Percentiles rank a stretch among this genome's conserved stretches.
Conservation (phyloP, 371 early-diverging fungal species). For the Rhizomucor pusillus region DNA sequence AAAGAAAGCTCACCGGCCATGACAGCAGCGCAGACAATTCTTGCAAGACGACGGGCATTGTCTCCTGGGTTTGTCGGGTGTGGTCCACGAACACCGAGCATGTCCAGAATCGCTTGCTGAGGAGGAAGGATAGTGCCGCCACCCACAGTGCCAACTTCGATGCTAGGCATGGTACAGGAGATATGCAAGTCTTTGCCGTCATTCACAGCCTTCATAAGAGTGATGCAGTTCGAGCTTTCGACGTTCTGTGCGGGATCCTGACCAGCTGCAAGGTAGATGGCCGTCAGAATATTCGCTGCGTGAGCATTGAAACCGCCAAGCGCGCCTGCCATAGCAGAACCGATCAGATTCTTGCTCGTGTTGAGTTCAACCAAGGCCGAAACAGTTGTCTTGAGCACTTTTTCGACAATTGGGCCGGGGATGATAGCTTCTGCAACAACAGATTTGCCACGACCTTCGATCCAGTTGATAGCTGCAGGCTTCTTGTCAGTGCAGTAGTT, state of each 20-base stretch:
- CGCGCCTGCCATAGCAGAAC: slow-evolving; percentile 94
- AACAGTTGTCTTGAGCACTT: slow-evolving; percentile 87
- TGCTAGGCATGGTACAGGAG: slow-evolving; percentile 92
- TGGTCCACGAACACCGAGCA: slow-evolving; percentile 87
- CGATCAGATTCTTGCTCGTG: slow-evolving; percentile 86
- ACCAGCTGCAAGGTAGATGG: slow-evolving; percentile 91
- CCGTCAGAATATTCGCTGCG: slow-evolving; percentile 93
- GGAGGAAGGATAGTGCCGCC: slow-evolving; percentile 91
- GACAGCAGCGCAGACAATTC: slow-evolving; percentile 88
- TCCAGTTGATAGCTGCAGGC: slow-evolving; percentile 96
- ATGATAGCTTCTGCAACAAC: slow-evolving; percentile 87
- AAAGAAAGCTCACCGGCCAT: slow-evolving; percentile 95
- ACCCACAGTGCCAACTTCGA: slow-evolving; percentile 95
- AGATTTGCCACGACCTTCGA: slow-evolving; percentile 95
- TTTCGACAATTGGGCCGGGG: slow-evolving; percentile 73
- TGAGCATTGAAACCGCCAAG: slow-evolving; percentile 96
- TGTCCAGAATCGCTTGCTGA: slow-evolving; percentile 82
- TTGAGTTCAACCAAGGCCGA: slow-evolving; percentile 78
- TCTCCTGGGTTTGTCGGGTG: slow-evolving; percentile 80
- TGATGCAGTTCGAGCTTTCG: slow-evolving; percentile 91
- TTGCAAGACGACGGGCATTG: slow-evolving; percentile 85
- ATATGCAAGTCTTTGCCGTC: slow-evolving; percentile 80
- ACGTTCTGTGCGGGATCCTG: slow-evolving; percentile 98
- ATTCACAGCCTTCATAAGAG: slow-evolving; percentile 88
- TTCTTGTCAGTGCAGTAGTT: slow-evolving; percentile 98